These are phyloP conservation scores for Pleurotus platypus DNA, from an alignment of 768 basidiomycete genomes.

Conservation along the genomic window DNA sequence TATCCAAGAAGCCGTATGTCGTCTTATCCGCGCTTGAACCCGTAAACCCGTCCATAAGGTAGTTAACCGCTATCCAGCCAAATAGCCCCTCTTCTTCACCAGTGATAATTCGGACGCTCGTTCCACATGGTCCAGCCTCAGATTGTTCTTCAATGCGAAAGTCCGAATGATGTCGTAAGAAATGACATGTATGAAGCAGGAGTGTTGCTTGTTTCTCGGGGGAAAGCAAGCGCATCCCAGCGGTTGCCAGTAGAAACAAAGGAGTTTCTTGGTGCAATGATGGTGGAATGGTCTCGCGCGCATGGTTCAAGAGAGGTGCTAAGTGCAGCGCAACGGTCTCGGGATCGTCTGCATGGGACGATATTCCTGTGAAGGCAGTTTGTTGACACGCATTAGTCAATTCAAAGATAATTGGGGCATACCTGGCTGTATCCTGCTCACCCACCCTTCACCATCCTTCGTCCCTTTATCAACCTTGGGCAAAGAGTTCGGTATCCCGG, in stretches of 20 bases:
- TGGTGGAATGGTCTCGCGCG: conserved; percentile 79
- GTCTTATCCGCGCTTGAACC: conserved; percentile 54
- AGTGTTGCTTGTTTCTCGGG: conserved; percentile 66
- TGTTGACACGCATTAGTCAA: neutral
- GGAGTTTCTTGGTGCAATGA: conserved; percentile 84
- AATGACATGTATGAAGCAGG: conserved; percentile 72
- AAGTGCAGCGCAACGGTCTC: conserved; percentile 74
- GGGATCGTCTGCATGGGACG: conserved; percentile 70
- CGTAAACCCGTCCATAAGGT: conserved; percentile 94
- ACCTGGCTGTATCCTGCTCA: conserved; percentile 93
- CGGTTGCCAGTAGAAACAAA: conserved; percentile 91
- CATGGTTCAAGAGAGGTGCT: conserved; percentile 79
- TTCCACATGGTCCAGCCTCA: conserved; percentile 78
- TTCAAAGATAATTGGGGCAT: conserved; percentile 23
- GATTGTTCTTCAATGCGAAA: conserved; percentile 75
- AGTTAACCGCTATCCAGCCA: conserved; percentile 99
- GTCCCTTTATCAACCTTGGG: conserved; percentile 94
- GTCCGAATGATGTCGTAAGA: conserved; percentile 68
- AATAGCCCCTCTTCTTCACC: conserved; percentile 98
- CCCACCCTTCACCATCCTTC: conserved; percentile 76
- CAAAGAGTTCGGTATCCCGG: conserved; percentile 50
- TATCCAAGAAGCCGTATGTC: conserved; percentile 97
- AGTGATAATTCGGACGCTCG: conserved; percentile 89
- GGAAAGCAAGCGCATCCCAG: conserved; percentile 90
- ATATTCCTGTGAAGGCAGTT: conserved; percentile 63